These are phyloP conservation scores for Nakazawaea pomicola DNA, from an alignment of 805 yeast genomes.

Conservation along the genomic window DNA sequence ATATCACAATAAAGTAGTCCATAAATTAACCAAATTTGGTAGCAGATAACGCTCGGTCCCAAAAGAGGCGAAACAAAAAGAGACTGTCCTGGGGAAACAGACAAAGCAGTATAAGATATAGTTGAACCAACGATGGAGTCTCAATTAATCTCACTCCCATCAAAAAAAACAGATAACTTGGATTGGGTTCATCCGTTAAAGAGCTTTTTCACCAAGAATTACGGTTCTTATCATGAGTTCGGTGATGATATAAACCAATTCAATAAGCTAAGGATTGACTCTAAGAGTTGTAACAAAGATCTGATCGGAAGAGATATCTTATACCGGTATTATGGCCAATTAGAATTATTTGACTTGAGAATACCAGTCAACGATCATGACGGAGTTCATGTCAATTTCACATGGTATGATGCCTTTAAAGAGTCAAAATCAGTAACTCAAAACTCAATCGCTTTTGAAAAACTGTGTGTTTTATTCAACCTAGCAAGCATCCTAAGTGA, in stretches of 20 bases:
- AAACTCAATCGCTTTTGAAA: slow-evolving; percentile 80
- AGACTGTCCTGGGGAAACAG: neutral
- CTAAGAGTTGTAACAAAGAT: slow-evolving; percentile 43
- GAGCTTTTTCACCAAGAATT: slow-evolving; percentile 50
- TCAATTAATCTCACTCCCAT: slow-evolving; percentile 24
- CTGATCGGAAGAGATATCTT: slow-evolving; percentile 46
- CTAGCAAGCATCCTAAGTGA: slow-evolving; percentile 60
- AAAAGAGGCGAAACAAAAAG: neutral
- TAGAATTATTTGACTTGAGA: slow-evolving; percentile 75
- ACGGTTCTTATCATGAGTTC: slow-evolving; percentile 59
- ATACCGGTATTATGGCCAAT: slow-evolving; percentile 70
- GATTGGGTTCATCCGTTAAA: slow-evolving; percentile 66
- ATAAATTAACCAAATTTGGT: no score
- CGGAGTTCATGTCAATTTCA: slow-evolving; percentile 56
- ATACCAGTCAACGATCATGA: slow-evolving; percentile 54
- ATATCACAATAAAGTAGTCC: no score
- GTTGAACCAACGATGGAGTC: slow-evolving; percentile 16
- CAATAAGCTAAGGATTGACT: slow-evolving; percentile 55
- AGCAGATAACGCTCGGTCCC: no score
- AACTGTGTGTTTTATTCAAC: slow-evolving; percentile 79
- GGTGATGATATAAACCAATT: slow-evolving; percentile 49
- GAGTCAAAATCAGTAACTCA: slow-evolving; percentile 51
- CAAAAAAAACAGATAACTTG: slow-evolving; percentile 47
- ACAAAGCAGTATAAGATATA: neutral
- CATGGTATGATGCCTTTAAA: slow-evolving; percentile 77